Conservation (phyloP, 106 monocot genomes). For the Phalaenopsis equestris region DNA sequence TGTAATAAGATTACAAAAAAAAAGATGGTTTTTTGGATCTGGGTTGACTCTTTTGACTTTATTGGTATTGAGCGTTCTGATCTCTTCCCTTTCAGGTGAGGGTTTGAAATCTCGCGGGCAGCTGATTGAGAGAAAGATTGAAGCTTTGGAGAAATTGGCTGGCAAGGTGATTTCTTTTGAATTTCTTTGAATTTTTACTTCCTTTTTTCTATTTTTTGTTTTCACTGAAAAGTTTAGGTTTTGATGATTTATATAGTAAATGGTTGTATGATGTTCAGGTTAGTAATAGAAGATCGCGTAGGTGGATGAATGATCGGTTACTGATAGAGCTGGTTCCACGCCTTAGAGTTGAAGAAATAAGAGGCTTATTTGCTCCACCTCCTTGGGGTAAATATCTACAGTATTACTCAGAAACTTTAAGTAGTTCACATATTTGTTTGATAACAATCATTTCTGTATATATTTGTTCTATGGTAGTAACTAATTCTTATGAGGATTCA, state of each 20-base stretch:
- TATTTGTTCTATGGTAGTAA: no score
- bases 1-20: background rate
- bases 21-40: background rate
- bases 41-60: background rate
- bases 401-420: background rate
- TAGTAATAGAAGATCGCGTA: conserved; percentile 78
- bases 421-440: background rate
- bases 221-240: background rate
- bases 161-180: conserved; percentile 31
- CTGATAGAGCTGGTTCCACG: conserved; percentile 93
- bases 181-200: background rate
- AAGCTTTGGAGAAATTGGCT: conserved; percentile 66
- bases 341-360: conserved; percentile 90
- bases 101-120: conserved; percentile 39
- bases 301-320: conserved; percentile 92
- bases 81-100: conserved; percentile 26
- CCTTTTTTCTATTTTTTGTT: no score
- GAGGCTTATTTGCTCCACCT: conserved; percentile 97
- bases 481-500: no score
- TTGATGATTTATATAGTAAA: background rate
- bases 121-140: conserved; percentile 74
- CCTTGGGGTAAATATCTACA: conserved; percentile 68
- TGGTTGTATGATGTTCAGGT: conserved; percentile 35
- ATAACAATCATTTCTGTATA: background rate
- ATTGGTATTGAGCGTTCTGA: background rate